Evolutionary conservation across 352 stramenopile species (phyloP), one percentile per base, ranked within the genome.

Genomic region (Phytophthora hibernalis): DNA sequence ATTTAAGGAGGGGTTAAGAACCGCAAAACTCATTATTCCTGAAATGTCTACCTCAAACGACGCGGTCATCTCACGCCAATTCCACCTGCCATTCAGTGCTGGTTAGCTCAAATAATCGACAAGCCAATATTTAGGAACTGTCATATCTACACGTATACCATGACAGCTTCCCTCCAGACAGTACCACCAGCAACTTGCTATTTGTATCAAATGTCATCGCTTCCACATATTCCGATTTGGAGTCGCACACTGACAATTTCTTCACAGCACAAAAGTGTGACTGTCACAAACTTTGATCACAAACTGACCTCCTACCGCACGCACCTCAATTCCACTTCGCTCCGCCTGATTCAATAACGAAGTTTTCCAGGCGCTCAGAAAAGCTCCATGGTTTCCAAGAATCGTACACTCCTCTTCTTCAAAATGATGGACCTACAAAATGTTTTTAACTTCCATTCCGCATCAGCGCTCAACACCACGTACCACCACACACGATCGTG

Each of bases 41-140:
- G 40, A 30, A 16, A 61, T 30, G 12, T 68, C 28, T 33, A 63
- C 33, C 18, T 73, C 62, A 22, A 62, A 61, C 18, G 71, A 35
- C 16, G 76, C 38, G 21, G 53, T 55, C 60, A 79, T 70, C 11
- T 62, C 65, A 24, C 63, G 52, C 73, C 70, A 83, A 22, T 78
- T 65, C 76, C 76, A 83, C 73, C 76, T 83, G 54, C 43, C 26
- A 68, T 47, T 21, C 33, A 47, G 40, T 56, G 11, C 26, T 16
- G 15, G 16, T 26, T 21, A 50, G 42, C 40, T 44, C 12, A 42
- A 33, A 40, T 40, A 44, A 7, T 40, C 15, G 33, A 0, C 11
- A 33, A 33, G 28, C 28, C 7, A 7, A 26, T 22, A 21, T 8
- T 13, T 43, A 45, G 18, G 20, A 15, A 16, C 33, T 22, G 20